Evolutionary conservation across 163 green algal species (phyloP).

Genomic region (Coccomyxa subellipsoidea): DNA sequence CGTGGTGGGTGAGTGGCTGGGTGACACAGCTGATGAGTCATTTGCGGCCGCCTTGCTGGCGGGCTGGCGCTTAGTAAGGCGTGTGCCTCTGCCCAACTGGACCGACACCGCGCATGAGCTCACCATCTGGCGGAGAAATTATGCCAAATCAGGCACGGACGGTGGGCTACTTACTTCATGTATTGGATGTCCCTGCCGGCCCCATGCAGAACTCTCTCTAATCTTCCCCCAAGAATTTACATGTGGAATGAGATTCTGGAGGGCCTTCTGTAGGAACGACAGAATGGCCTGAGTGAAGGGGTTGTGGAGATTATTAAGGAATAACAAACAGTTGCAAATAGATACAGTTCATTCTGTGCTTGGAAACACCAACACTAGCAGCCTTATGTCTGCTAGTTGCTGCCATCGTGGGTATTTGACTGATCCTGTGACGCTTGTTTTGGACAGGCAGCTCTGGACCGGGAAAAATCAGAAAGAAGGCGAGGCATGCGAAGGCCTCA

Average conservation of each 20-base stretch:
- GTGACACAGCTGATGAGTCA: not conserved
- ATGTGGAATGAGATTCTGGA: not conserved
- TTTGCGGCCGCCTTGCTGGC: not conserved
- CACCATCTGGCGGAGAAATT: slow-evolving; percentile 17
- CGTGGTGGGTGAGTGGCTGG: slow-evolving; percentile 4
- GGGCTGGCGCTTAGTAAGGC: not conserved
- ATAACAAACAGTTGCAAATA: too few species aligned
- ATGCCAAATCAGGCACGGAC: too few species aligned
- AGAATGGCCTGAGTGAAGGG: not conserved
- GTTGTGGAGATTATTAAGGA: not conserved
- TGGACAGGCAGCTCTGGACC: not conserved
- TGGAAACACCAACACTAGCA: too few species aligned
- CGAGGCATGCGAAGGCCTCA: not conserved
- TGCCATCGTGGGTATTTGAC: too few species aligned
- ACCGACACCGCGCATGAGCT: slow-evolving; percentile 17
- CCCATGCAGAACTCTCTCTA: not conserved
- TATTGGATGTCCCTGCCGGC: not conserved
- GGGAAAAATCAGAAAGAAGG: not conserved
- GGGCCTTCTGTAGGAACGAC: not conserved
- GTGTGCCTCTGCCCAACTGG: slow-evolving; percentile 16
- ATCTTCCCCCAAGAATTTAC: not conserved
- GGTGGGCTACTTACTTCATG: too few species aligned
- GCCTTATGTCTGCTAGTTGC: too few species aligned
- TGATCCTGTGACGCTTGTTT: too few species aligned
- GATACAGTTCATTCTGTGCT: too few species aligned